Evolutionary conservation across 1,139 yeast genomes (phyloP).

Genomic region (Sugiyamaella castrensis): DNA sequence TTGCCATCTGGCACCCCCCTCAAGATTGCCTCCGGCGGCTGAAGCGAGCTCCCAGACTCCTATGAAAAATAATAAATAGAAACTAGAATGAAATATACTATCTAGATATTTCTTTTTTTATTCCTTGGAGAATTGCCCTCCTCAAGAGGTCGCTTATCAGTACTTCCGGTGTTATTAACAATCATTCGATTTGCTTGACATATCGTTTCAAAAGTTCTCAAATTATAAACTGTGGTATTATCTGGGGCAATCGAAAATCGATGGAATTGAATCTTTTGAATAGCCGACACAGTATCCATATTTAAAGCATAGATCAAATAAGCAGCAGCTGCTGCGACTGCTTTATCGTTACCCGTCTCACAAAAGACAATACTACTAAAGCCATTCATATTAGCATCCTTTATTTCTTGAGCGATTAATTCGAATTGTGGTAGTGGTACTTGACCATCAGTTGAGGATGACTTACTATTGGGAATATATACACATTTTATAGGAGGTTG

Average conservation of each 20-base stretch:
- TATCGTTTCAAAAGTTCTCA: slow-evolving; percentile 28
- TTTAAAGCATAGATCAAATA: slow-evolving; percentile 27
- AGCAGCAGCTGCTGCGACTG: slow-evolving; percentile 35
- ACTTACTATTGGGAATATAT: slow-evolving; percentile 1
- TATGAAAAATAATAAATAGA: too few relatives aligned
- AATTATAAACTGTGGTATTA: slow-evolving; percentile 27
- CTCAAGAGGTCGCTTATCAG: too few relatives aligned
- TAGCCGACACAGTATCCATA: slow-evolving; percentile 26
- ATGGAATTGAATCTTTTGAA: slow-evolving; percentile 32
- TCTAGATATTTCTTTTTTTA: too few relatives aligned
- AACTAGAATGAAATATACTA: too few relatives aligned
- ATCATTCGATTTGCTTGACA: slow-evolving; percentile 5
- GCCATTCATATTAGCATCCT: background rate
- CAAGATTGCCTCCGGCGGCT: too few relatives aligned
- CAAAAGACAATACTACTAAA: slow-evolving; percentile 26
- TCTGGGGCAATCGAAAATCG: slow-evolving; percentile 32
- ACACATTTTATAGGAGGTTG: background rate
- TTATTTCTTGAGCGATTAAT: background rate
- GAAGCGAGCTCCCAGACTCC: too few relatives aligned
- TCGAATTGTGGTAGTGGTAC: background rate
- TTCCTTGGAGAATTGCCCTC: too few relatives aligned
- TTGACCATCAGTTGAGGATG: slow-evolving; percentile 3
- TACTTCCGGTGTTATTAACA: too few relatives aligned
- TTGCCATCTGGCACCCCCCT: too few relatives aligned
- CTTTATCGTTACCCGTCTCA: slow-evolving; percentile 36